A percentile compares a stretch with the other conserved stretches of the same genome.
Conservation (phyloP, 371 early-diverging fungal species). For the Conidiobolus incongruus region DNA sequence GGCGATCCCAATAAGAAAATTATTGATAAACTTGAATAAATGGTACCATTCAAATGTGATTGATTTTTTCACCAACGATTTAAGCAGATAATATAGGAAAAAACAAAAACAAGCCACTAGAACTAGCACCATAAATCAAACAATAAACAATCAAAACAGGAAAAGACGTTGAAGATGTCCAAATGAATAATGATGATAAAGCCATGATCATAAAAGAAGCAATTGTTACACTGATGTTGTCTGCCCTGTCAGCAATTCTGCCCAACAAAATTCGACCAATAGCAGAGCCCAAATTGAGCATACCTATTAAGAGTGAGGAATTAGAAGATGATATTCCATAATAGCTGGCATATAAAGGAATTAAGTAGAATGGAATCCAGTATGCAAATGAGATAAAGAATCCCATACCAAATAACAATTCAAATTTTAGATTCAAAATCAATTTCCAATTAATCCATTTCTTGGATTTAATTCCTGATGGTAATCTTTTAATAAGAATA, state of each 20-base stretch:
- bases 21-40: background rate
- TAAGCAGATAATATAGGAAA: background rate
- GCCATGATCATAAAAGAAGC: slow-evolving; percentile 17
- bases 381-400: slow-evolving; percentile 11
- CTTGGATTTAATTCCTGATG: background rate
- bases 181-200: slow-evolving; percentile 22
- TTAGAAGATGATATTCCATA: slow-evolving; percentile 12
- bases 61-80: background rate
- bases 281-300: slow-evolving; percentile 26
- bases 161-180: slow-evolving; percentile 26
- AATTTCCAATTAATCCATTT: slow-evolving; percentile 6
- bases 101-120: background rate
- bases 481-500: background rate
- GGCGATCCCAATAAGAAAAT: background rate
- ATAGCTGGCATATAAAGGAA: slow-evolving; percentile 11
- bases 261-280: slow-evolving; percentile 26
- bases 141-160: slow-evolving; percentile 19
- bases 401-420: slow-evolving; percentile 8
- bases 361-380: slow-evolving; percentile 12
- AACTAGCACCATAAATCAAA: slow-evolving; percentile 17
- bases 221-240: slow-evolving; percentile 24
- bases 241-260: slow-evolving; percentile 20
- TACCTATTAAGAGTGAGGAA: slow-evolving; percentile 20
- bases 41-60: background rate
- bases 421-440: slow-evolving; percentile 11